These are phyloP conservation scores for Arthrobotrys sphaeroides DNA, from an alignment of 2,329 filamentous ascomycete species.

Conservation along the genomic window DNA sequence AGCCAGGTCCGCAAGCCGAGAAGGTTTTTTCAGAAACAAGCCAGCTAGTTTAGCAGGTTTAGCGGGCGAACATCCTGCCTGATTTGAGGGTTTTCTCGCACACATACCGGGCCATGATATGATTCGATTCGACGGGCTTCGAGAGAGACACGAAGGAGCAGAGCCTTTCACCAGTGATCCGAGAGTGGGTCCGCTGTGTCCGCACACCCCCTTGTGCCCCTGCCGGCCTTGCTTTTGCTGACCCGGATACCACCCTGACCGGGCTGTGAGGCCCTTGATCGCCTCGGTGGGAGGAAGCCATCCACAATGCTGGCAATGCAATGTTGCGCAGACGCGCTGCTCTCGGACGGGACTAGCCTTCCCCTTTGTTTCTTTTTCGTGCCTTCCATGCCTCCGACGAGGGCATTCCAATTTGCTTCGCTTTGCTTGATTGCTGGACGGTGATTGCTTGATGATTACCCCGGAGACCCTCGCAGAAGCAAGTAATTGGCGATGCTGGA, in stretches of 20 bases:
- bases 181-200: constrained; percentile 11
- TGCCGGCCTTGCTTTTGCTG: constrained; percentile 23
- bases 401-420: constrained; percentile 36
- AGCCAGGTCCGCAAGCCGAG: background rate
- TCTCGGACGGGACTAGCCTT: constrained; percentile 31
- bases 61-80: constrained; percentile 25
- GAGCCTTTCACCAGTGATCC: background rate
- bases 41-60: constrained; percentile 1
- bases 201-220: background rate
- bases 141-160: background rate
- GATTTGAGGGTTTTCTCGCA: constrained; percentile 13
- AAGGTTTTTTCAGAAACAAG: background rate
- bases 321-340: constrained; percentile 32
- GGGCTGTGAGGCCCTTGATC: constrained; percentile 37
- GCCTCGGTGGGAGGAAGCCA: constrained; percentile 11
- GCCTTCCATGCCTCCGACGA: background rate
- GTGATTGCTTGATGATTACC: no score
- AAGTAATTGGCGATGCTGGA: background rate
- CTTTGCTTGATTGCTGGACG: no score
- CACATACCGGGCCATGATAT: background rate
- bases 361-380: background rate
- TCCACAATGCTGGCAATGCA: background rate
- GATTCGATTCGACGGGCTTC: constrained; percentile 1
- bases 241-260: constrained; percentile 34
- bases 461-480: constrained; percentile 10